Percentiles rank a stretch among this genome's conserved stretches.
These are phyloP conservation scores for Patellifolia procumbens DNA, from an alignment of 179 eudicot species.

Conservation along the genomic window DNA sequence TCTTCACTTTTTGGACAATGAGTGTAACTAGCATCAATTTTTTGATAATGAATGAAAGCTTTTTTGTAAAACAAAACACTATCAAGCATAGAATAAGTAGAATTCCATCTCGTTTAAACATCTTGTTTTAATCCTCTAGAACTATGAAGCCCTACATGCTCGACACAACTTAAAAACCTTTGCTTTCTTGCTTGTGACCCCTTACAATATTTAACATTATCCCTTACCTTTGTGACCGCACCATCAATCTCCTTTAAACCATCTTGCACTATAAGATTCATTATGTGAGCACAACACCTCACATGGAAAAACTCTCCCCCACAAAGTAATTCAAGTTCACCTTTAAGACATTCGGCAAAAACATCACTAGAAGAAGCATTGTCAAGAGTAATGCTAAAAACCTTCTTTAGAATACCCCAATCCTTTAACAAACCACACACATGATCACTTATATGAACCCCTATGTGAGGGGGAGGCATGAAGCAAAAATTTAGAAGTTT, in stretches of 20 bases:
- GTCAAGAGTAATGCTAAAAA: background rate
- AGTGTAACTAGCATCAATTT: background rate
- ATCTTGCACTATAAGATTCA: background rate
- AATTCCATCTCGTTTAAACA: slow-evolving; percentile 23
- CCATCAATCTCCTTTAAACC: slow-evolving; percentile 9
- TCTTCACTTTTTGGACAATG: slow-evolving; percentile 8
- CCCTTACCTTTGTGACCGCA: slow-evolving; percentile 2
- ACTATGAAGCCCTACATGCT: background rate
- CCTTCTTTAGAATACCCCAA: too few relatives aligned
- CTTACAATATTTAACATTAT: slow-evolving; percentile 25
- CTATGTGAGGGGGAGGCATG: too few relatives aligned
- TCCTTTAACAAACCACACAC: too few relatives aligned
- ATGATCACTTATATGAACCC: too few relatives aligned
- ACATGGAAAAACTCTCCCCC: background rate
- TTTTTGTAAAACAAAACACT: slow-evolving; percentile 3
- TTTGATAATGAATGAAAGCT: slow-evolving; percentile 3
- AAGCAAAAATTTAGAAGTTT: too few relatives aligned
- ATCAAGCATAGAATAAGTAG: slow-evolving; percentile 1
- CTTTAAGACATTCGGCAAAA: background rate
- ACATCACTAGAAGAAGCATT: background rate
- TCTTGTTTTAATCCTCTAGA: slow-evolving; percentile 7
- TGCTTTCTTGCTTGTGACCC: slow-evolving; percentile 24
- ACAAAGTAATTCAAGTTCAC: background rate
- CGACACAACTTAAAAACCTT: background rate
- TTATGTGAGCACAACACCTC: slow-evolving; percentile 1